Evolutionary conservation across 2,329 filamentous ascomycete species (phyloP).

Genomic region (Penicillium sp.): DNA sequence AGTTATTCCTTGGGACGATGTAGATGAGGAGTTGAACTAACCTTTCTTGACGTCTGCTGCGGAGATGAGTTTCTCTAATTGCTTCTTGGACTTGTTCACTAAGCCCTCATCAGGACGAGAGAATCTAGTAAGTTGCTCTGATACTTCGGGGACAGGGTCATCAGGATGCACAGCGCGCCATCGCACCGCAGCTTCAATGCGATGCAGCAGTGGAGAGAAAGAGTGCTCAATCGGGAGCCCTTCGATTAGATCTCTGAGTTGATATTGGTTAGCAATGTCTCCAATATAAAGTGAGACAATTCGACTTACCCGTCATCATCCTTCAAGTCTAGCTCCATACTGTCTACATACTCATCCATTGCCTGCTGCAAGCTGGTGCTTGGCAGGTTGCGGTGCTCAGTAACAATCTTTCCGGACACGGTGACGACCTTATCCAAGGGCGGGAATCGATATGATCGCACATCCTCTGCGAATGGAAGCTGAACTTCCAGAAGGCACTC

Average conservation of each 20-base stretch:
- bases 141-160: conserved; percentile 61
- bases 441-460: conserved; percentile 87
- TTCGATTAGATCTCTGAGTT: conserved; percentile 56
- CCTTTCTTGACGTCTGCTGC: conserved; percentile 82
- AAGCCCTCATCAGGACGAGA: conserved; percentile 70
- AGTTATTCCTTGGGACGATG: conserved; percentile 11
- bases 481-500: conserved; percentile 89
- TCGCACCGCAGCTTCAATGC: conserved; percentile 81
- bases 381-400: conserved; percentile 81
- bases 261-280: conserved; percentile 5
- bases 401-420: conserved; percentile 76
- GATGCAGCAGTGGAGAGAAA: conserved; percentile 83
- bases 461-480: conserved; percentile 88
- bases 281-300: neutral
- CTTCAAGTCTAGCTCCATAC: conserved; percentile 77
- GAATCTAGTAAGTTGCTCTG: conserved; percentile 69
- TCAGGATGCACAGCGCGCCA: conserved; percentile 75
- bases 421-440: conserved; percentile 85
- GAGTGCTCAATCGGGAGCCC: conserved; percentile 78
- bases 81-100: conserved; percentile 56
- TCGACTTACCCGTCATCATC: conserved; percentile 70
- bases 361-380: conserved; percentile 70
- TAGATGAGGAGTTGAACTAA: conserved; percentile 26
- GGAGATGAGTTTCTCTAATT: conserved; percentile 64
- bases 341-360: conserved; percentile 90